A percentile compares a stretch with the other conserved stretches of the same genome.
phyloP scores from a whole-genome alignment of 306 rosid genomes.

The Leucaena leucocephala region DNA sequence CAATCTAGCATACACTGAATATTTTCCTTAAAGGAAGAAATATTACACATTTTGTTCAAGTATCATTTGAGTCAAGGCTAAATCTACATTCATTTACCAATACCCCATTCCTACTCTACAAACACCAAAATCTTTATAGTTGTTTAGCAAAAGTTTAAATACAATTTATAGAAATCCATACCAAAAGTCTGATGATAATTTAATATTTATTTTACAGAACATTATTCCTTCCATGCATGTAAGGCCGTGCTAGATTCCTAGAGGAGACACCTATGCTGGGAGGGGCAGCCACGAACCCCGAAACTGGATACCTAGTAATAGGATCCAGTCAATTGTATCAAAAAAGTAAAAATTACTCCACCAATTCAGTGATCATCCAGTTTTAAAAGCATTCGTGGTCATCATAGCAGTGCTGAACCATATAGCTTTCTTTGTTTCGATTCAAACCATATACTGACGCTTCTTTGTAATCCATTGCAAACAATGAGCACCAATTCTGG shows the following conservation, averaged over 20 bases:
- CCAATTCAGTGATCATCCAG: too few relatives aligned
- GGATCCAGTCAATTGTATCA: too few relatives aligned
- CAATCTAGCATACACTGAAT: neutral
- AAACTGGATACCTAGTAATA: too few relatives aligned
- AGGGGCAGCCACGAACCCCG: too few relatives aligned
- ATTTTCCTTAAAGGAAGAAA: conserved; percentile 10
- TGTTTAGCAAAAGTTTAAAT: conserved; percentile 6
- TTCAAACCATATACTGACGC: too few relatives aligned
- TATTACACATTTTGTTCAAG: neutral
- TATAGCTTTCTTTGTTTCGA: too few relatives aligned
- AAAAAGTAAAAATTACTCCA: neutral
- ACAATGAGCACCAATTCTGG: conserved; percentile 19
- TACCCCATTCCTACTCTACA: conserved; percentile 21
- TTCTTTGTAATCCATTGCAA: neutral
- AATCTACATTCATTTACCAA: neutral
- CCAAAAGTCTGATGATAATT: neutral
- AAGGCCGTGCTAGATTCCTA: too few relatives aligned
- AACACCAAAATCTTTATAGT: neutral
- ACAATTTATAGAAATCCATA: conserved; percentile 17
- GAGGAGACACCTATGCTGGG: too few relatives aligned
- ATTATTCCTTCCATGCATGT: neutral
- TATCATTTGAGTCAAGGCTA: neutral
- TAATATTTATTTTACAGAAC: conserved; percentile 4
- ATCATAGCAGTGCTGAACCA: too few relatives aligned
- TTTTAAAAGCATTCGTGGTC: too few relatives aligned